A percentile compares a stretch with the other conserved stretches of the same genome.
Conservation (phyloP, 1,284 basidiomycete genomes). For the Malassezia vespertilionis region DNA sequence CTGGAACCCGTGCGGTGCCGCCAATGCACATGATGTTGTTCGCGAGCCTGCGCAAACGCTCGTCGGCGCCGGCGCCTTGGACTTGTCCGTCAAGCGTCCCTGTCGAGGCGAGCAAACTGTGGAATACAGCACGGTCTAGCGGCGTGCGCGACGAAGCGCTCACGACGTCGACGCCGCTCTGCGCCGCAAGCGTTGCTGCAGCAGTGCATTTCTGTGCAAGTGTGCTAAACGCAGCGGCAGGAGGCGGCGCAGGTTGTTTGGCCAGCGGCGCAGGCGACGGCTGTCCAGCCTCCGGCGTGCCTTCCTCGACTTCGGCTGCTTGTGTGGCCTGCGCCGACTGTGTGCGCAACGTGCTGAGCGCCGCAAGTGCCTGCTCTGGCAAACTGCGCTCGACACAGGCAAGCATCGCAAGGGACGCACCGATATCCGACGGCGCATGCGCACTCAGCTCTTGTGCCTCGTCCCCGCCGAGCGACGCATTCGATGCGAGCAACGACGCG, state of each 20-base stretch:
- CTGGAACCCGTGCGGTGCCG: slow-evolving; percentile 55
- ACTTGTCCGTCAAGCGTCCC: slow-evolving; percentile 15
- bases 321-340: slow-evolving; percentile 2
- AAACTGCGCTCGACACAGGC: slow-evolving; percentile 24
- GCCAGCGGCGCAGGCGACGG: slow-evolving; percentile 15
- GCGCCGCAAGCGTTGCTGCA: slow-evolving; percentile 2
- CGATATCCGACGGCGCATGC: slow-evolving; percentile 22
- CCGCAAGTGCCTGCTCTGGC: slow-evolving; percentile 18
- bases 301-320: slow-evolving; percentile 16
- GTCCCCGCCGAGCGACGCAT: slow-evolving; percentile 21
- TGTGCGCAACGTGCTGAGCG: not conserved
- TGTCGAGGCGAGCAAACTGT: slow-evolving; percentile 56
- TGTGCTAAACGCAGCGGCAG: slow-evolving; percentile 6
- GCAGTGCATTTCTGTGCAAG: slow-evolving; percentile 9
- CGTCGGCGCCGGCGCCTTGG: slow-evolving; percentile 54
- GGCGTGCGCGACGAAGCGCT: slow-evolving; percentile 81
- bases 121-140: slow-evolving; percentile 81
- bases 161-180: slow-evolving; percentile 57
- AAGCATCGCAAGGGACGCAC: slow-evolving; percentile 38
- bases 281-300: too few relatives aligned
- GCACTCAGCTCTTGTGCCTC: slow-evolving; percentile 25
- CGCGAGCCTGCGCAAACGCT: slow-evolving; percentile 77
- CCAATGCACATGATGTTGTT: slow-evolving; percentile 81
- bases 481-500: not conserved
- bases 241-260: not conserved